Evolutionary conservation across 2,329 filamentous ascomycete genomes (phyloP), one percentile per base, ranked within the genome.

Genomic region (Ophiostoma tasmaniense): DNA sequence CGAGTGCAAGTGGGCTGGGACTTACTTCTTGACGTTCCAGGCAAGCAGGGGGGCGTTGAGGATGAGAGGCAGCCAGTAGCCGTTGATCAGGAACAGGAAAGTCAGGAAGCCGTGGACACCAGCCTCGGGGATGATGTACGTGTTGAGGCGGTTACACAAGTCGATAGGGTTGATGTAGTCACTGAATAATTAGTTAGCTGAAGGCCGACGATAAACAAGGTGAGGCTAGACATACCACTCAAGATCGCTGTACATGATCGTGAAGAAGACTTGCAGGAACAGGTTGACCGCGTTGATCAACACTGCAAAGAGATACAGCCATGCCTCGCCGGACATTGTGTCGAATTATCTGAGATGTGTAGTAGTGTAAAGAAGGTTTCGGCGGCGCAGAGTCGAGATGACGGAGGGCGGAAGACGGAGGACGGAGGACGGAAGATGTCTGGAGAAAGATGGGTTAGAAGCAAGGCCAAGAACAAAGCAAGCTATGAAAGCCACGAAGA

Each of bases 101-200:
- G 95, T 98, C 77, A 99, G 82, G 85, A 98, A 95, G 73, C 90
- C 94, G 80, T 99, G 96, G 73, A 99, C 94, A 74, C 92, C 94
- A 76, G 95, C 95, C 86, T 99, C 96, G 78, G 95, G 95, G 77
- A 99, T 90, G 79, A 99, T 99, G 84, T 99, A 99, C 79, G 94
- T 96, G 87, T 99, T 99, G 75, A 99, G 90, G 76, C 95, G 93
- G 89, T 99, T 99, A 90, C 95, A 99, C 74, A 99, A 93, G 77
- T 99, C 95, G 84, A 99, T 99, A 64, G 95, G 95, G 85, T 99
- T 99, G 84, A 99, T 99, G 83, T 99, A 99, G 83, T 99, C 95
- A 83, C 93, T 97, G n/a, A n/a, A n/a, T n/a, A 64, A 20, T n/a
- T 11, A 20, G 42, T 45, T 45, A 45, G 42, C 42, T 55, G n/a